A percentile compares a stretch with the other conserved stretches of the same genome.
phyloP scores from a whole-genome alignment of 2,329 filamentous ascomycete genomes.

The Aspergillus fructus region DNA sequence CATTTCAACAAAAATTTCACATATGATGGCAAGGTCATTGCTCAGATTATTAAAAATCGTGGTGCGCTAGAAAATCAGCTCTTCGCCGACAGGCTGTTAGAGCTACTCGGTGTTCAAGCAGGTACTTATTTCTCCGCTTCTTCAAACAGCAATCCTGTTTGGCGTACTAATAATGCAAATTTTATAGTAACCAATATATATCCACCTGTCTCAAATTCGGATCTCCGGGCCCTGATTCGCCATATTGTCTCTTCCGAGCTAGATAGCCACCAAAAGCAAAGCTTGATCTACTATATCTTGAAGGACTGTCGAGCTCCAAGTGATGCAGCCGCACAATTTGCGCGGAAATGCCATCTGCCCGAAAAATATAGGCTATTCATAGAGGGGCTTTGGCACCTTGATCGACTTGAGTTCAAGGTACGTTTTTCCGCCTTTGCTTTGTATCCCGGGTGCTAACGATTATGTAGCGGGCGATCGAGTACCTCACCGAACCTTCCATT shows the following conservation, averaged over 20 bases:
- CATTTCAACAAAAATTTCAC: conserved; percentile 58
- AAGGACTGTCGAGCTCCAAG: conserved; percentile 65
- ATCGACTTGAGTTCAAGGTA: conserved; percentile 68
- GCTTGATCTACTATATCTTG: conserved; percentile 79
- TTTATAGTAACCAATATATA: conserved; percentile 61
- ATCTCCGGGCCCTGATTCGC: conserved; percentile 68
- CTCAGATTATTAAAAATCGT: conserved; percentile 66
- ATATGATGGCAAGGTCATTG: conserved; percentile 61
- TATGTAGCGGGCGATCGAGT: conserved; percentile 64
- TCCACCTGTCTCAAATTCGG: conserved; percentile 68
- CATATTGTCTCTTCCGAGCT: conserved; percentile 66
- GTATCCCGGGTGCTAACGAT: conserved; percentile 10
- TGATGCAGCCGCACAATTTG: conserved; percentile 59
- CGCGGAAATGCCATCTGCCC: conserved; percentile 64
- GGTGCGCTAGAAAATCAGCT: conserved; percentile 67
- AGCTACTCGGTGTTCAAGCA: conserved; percentile 66
- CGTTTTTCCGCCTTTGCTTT: conserved; percentile 9
- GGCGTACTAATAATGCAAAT: conserved; percentile 11
- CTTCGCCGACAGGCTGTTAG: conserved; percentile 77
- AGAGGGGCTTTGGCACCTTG: conserved; percentile 78
- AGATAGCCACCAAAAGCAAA: conserved; percentile 74
- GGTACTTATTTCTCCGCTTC: conserved; percentile 47
- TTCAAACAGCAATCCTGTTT: conserved; percentile 1
- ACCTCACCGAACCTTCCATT: conserved; percentile 75
- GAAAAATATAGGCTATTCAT: conserved; percentile 77